These are phyloP conservation scores for Kurtzmaniella natalensis DNA, from an alignment of 1,139 yeast genomes.

Conservation along the genomic window DNA sequence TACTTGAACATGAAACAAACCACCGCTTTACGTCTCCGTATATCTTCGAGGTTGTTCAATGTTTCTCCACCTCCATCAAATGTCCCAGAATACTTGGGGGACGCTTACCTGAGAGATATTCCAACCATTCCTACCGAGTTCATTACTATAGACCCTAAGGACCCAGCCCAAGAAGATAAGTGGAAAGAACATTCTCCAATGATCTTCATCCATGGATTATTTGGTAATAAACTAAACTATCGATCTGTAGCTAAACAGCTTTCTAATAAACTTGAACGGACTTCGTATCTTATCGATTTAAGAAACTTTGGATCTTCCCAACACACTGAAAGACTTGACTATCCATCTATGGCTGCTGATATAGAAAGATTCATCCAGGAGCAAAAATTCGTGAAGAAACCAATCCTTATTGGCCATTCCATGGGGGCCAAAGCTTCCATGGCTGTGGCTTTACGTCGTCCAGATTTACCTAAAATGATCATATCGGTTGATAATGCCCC, in stretches of 20 bases:
- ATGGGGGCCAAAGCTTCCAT: slow-evolving; percentile 97
- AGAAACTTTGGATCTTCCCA: slow-evolving; percentile 95
- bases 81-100: slow-evolving; percentile 17
- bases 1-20: too few species aligned
- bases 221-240: slow-evolving; percentile 79
- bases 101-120: slow-evolving; percentile 20
- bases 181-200: slow-evolving; percentile 43
- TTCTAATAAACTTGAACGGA: slow-evolving; percentile 37
- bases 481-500: slow-evolving; percentile 93
- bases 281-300: slow-evolving; percentile 71
- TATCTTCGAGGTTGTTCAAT: too few species aligned
- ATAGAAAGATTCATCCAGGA: slow-evolving; percentile 67
- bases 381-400: slow-evolving; percentile 36
- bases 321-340: slow-evolving; percentile 63
- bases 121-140: slow-evolving; percentile 27
- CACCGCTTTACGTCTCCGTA: slow-evolving; percentile 4
- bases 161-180: slow-evolving; percentile 9
- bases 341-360: slow-evolving; percentile 80
- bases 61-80: too few species aligned
- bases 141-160: slow-evolving; percentile 26
- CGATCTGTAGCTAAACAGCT: slow-evolving; percentile 61
- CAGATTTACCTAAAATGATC: slow-evolving; percentile 57
- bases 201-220: slow-evolving; percentile 80
- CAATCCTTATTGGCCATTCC: slow-evolving; percentile 84
- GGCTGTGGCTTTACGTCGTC: slow-evolving; percentile 75